Conservation (phyloP, 352 stramenopile species). For the Phytopythium boreale region DNA sequence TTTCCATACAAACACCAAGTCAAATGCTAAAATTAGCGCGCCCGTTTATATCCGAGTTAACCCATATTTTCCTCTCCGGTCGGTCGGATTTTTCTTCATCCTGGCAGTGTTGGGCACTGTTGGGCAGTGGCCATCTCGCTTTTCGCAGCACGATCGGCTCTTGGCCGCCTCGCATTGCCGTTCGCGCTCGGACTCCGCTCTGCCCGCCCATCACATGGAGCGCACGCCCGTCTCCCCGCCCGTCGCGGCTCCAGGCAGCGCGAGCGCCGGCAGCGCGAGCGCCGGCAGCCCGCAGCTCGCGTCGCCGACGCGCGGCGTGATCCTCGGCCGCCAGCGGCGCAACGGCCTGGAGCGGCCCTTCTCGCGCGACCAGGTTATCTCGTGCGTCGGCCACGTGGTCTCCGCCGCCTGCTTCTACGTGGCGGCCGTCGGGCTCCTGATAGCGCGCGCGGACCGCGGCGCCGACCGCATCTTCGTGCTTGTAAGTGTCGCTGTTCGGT, state of each 20-base stretch:
- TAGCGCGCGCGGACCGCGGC: constrained; percentile 5
- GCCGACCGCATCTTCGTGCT: constrained; percentile 8
- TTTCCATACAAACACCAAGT: background rate
- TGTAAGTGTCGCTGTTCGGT: constrained; percentile 3
- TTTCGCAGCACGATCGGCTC: no score
- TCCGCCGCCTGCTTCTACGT: constrained; percentile 67
- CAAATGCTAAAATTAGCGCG: background rate
- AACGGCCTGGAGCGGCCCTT: constrained; percentile 71
- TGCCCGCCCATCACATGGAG: background rate
- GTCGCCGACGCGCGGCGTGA: constrained; percentile 3
- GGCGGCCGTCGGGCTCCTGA: constrained; percentile 24
- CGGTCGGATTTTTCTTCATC: no score
- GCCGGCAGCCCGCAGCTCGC: background rate
- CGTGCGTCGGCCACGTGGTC: constrained; percentile 61
- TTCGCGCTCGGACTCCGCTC: no score
- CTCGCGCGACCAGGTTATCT: constrained; percentile 78
- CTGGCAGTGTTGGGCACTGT: no score
- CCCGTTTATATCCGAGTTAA: background rate
- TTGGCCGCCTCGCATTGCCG: no score
- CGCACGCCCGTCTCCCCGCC: background rate
- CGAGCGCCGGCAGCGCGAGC: background rate
- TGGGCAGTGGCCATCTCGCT: no score
- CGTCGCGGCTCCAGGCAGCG: background rate
- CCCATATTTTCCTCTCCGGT: background rate
- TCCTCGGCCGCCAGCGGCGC: constrained; percentile 42